Evolutionary conservation across 139 green algal genomes (phyloP).

Genomic region (Deuterostichococcus epilithicus): DNA sequence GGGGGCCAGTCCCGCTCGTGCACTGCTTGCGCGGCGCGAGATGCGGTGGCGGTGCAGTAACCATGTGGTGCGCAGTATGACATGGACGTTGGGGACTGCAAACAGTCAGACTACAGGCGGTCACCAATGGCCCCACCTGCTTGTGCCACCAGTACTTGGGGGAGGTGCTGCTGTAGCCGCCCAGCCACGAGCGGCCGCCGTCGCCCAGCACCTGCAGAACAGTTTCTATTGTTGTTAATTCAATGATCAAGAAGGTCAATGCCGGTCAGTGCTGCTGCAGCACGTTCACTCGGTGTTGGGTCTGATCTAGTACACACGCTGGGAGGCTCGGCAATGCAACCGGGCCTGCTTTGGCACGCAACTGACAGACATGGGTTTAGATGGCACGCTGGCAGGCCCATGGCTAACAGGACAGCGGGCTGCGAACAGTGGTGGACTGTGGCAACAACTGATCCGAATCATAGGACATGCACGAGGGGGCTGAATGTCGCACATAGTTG

Average conservation of each 20-base stretch:
- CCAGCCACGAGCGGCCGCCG: constrained; percentile 24
- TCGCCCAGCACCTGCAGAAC: constrained; percentile 33
- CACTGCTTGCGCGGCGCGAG: no score
- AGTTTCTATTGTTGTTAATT: constrained; percentile 9
- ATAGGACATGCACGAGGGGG: no score
- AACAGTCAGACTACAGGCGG: no score
- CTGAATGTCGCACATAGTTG: neutral
- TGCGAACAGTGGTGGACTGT: neutral
- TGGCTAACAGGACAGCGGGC: neutral
- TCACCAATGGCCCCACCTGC: neutral
- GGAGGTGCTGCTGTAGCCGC: constrained; percentile 21
- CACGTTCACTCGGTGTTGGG: no score
- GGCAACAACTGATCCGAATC: neutral
- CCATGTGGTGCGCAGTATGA: no score
- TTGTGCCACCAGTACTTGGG: constrained; percentile 27
- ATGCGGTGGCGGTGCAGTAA: no score
- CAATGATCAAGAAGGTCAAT: neutral
- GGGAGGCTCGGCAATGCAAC: neutral
- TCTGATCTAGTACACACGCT: neutral
- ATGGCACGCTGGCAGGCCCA: neutral
- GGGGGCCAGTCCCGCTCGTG: no score
- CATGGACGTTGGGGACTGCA: no score
- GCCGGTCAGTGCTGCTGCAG: no score
- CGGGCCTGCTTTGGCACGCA: neutral
- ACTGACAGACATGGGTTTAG: neutral